Base-by-base conservation (phyloP, 306 rosid species). In the Erythrophleum fordii region DNA sequence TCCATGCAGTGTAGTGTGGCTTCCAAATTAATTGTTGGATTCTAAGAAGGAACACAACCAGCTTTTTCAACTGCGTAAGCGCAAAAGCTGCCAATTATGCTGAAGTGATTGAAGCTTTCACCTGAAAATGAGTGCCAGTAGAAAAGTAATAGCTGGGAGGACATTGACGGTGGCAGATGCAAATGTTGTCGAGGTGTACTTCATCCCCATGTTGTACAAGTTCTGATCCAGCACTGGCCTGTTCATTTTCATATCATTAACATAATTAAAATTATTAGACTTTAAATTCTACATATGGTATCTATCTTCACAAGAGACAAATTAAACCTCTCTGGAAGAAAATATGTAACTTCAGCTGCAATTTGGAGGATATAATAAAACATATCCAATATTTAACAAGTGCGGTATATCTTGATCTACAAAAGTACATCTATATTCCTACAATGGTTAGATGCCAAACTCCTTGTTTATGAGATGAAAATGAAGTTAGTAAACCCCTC, bases 181-280 rank as follows among this genome's bases (percentile, higher is more conserved):
- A 78, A 93, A 96, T 26, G 99, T 96, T 81, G 99, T 95, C 48
- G 99, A 89, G 60, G 99, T 93, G 84, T 69, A 53, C 88, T 93
- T 89, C 97, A 96, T 89, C 4, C 99, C 99, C 93, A 96, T 25
- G 80, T 89, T 89, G 87, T 93, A 96, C 42, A 91, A 51, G 78
- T 96, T 96, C 76, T 96, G 99, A 80, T 96, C 99, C 26, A 96
- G 94, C 79, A 96, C 99, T 23, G 99, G 99, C 88, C 99, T 96
- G 92, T 62, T 73, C 44, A 51, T 65, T 55, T 66, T 73, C 51
- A 79, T 66, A 39, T 73, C 61, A 72, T 28, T 41, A 76, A 28
- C 25, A 37, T 34, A 71, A 9, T 59, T 37, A 20, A 14, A 18
- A 8, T 58, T 58, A 76, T 71, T 1, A 83, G 37, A 18, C 14